Evolutionary conservation across 768 basidiomycete species (phyloP).

Genomic region (Pleurotus ostreatus): DNA sequence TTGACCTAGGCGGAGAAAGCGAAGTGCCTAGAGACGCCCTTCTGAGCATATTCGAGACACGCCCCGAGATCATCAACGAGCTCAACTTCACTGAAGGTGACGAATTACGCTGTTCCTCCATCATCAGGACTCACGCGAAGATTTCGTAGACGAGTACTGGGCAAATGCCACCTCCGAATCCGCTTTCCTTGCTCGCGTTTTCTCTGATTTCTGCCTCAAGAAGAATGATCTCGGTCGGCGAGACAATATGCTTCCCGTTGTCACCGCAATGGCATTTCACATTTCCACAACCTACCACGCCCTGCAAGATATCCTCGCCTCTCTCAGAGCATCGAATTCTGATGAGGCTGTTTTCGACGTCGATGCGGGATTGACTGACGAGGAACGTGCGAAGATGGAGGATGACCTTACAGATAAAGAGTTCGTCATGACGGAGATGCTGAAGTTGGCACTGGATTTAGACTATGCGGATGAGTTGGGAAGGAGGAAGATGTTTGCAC

Average conservation of each 20-base stretch:
- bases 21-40: conserved; percentile 73
- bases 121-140: neutral
- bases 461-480: conserved; percentile 95
- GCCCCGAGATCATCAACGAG: conserved; percentile 60
- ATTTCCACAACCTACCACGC: conserved; percentile 72
- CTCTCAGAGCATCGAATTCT: conserved; percentile 18
- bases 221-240: conserved; percentile 59
- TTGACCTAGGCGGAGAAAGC: conserved; percentile 51
- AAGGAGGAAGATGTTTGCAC: conserved; percentile 78
- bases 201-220: conserved; percentile 69
- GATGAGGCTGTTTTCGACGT: conserved; percentile 14
- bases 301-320: conserved; percentile 17
- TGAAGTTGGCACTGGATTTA: conserved; percentile 71
- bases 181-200: conserved; percentile 80
- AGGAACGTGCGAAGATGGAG: conserved; percentile 37
- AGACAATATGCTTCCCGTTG: conserved; percentile 75
- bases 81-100: conserved; percentile 56
- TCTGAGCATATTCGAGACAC: conserved; percentile 62
- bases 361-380: conserved; percentile 15
- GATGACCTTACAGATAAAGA: conserved; percentile 50
- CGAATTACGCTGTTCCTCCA: neutral
- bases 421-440: conserved; percentile 77
- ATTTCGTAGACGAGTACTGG: conserved; percentile 67
- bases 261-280: conserved; percentile 73
- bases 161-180: conserved; percentile 62